Percentiles rank a stretch among this genome's conserved stretches.
Evolutionary conservation across 2,329 filamentous ascomycete species (phyloP).

Genomic region (Colletotrichum eremochloae): DNA sequence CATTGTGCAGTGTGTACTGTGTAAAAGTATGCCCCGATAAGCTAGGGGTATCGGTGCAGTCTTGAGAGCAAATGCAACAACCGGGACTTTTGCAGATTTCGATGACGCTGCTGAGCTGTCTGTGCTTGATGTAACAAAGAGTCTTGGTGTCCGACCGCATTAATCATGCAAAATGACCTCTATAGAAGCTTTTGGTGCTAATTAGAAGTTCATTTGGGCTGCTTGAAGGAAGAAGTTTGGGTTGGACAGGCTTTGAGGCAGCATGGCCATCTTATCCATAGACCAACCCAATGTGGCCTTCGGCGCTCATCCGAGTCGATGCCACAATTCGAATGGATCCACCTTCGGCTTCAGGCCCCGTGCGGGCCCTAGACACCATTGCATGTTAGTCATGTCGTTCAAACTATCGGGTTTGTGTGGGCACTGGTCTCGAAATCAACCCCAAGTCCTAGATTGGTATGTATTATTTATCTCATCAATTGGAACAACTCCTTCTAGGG

Average conservation of each 20-base stretch:
- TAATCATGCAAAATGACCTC: background rate
- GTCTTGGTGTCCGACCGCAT: no score
- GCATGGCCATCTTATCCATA: constrained; percentile 5
- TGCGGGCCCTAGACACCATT: background rate
- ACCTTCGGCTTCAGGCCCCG: background rate
- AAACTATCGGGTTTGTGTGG: background rate
- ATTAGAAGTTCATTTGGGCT: background rate
- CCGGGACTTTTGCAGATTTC: fast-evolving
- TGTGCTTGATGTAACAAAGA: background rate
- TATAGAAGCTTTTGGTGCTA: background rate
- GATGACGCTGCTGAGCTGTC: background rate
- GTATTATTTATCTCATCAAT: background rate
- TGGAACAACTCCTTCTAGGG: no score
- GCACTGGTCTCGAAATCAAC: background rate
- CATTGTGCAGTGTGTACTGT: background rate
- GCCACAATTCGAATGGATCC: background rate
- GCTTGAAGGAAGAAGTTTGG: background rate
- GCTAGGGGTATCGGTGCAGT: background rate
- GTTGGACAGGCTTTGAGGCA: background rate
- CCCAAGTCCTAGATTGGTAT: no score
- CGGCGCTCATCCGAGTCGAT: constrained; percentile 2
- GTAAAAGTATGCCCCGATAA: background rate
- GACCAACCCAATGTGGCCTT: background rate
- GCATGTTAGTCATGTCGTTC: no score
- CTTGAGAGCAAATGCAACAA: background rate